These are phyloP conservation scores for Lathyrus sativus DNA, from an alignment of 306 rosid species.

Conservation along the genomic window DNA sequence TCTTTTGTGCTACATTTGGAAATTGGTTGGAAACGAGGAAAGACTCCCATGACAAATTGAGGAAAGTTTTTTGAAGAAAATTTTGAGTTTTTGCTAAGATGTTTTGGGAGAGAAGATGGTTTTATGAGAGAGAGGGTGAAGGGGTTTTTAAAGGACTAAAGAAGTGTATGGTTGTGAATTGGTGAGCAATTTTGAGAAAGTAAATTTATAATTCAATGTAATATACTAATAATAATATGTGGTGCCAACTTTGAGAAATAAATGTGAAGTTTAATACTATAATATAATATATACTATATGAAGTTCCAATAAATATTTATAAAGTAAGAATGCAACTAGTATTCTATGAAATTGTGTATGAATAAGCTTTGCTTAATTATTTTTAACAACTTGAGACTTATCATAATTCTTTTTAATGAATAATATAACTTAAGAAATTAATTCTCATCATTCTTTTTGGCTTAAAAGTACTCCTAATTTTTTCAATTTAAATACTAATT, in stretches of 20 bases:
- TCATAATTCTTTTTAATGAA: not conserved
- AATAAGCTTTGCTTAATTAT: not conserved
- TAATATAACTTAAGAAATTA: too few species aligned
- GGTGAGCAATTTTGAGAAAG: slow-evolving; percentile 33
- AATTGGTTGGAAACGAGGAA: slow-evolving; percentile 54
- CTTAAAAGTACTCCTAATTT: too few species aligned
- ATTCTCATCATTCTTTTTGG: too few species aligned
- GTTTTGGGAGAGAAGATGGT: not conserved
- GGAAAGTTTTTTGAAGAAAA: not conserved
- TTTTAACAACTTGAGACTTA: not conserved
- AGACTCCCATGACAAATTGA: slow-evolving; percentile 49
- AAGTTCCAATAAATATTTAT: not conserved
- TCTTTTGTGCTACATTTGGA: slow-evolving; percentile 62
- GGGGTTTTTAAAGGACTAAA: slow-evolving; percentile 51
- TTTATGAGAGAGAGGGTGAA: slow-evolving; percentile 38
- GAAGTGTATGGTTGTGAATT: slow-evolving; percentile 34
- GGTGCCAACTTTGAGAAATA: slow-evolving; percentile 27
- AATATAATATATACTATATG: not conserved
- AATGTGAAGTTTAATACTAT: not conserved
- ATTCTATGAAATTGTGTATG: not conserved
- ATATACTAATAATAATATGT: not conserved
- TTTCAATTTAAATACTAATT: too few species aligned
- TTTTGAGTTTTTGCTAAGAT: not conserved
- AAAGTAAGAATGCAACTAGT: not conserved
- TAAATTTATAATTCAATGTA: not conserved